Percentiles rank a stretch among this genome's conserved stretches.
phyloP scores from a whole-genome alignment of 352 stramenopile genomes.

The Phytophthora uliginosa region DNA sequence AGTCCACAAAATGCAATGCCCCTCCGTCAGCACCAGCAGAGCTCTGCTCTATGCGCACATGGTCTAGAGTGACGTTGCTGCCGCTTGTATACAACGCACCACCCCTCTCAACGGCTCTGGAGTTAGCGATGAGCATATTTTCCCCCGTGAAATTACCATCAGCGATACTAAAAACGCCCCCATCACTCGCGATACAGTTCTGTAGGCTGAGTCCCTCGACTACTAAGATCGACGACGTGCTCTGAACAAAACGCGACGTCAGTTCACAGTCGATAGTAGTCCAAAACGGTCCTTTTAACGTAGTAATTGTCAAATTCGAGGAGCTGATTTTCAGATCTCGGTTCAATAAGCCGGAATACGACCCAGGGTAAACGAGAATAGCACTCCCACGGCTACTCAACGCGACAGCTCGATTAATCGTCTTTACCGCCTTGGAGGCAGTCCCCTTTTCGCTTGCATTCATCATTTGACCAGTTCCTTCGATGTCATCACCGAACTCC shows the following conservation, averaged over 20 bases:
- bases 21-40: slow-evolving; percentile 39
- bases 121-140: slow-evolving; percentile 37
- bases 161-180: slow-evolving; percentile 33
- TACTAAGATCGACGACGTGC: slow-evolving; percentile 16
- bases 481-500: slow-evolving; percentile 60
- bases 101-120: slow-evolving; percentile 30
- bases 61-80: slow-evolving; percentile 22
- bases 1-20: slow-evolving; percentile 34
- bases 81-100: slow-evolving; percentile 35
- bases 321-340: slow-evolving; percentile 34
- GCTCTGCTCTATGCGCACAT: slow-evolving; percentile 21
- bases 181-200: slow-evolving; percentile 38
- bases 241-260: slow-evolving; percentile 20
- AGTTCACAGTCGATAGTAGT: slow-evolving; percentile 56
- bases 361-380: slow-evolving; percentile 71
- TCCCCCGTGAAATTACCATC: slow-evolving; percentile 23
- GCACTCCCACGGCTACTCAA: slow-evolving; percentile 41
- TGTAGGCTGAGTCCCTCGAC: slow-evolving; percentile 55
- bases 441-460: slow-evolving; percentile 59
- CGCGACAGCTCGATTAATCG: slow-evolving; percentile 47
- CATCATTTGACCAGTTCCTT: slow-evolving; percentile 69
- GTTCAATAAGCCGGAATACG: slow-evolving; percentile 53
- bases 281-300: slow-evolving; percentile 61
- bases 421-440: slow-evolving; percentile 60
- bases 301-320: slow-evolving; percentile 41